Conservation (phyloP, 495 filamentous ascomycete species). For the Aspergillus steynii region DNA sequence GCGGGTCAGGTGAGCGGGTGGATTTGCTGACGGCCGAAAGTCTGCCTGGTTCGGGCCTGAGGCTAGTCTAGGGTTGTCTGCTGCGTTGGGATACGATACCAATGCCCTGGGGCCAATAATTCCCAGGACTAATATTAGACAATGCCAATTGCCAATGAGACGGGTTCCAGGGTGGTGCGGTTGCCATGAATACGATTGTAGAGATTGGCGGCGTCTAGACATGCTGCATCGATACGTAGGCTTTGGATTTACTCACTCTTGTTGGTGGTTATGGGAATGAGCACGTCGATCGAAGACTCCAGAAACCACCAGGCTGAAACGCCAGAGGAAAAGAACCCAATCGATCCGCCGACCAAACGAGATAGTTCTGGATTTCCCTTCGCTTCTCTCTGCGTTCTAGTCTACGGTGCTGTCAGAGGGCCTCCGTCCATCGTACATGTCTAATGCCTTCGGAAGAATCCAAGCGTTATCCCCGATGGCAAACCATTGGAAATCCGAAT, state of each 20-base stretch:
- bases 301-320: neutral
- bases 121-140: neutral
- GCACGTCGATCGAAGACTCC: neutral
- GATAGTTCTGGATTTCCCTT: neutral
- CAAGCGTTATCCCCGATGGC: neutral
- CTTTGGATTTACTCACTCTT: neutral
- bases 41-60: neutral
- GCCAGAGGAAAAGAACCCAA: neutral
- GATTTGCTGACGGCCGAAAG: neutral
- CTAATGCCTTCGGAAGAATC: neutral
- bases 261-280: neutral
- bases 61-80: neutral
- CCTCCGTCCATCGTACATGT: neutral
- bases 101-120: no score
- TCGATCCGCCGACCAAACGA: neutral
- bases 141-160: neutral
- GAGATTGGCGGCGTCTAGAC: neutral
- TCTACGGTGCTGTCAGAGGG: neutral
- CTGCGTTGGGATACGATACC: neutral
- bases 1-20: constrained; percentile 17
- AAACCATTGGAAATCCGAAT: neutral
- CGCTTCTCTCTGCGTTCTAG: neutral
- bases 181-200: neutral
- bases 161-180: neutral
- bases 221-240: neutral